Evolutionary conservation across 257 asterid genomes (phyloP), one percentile per base, ranked within the genome.

Genomic region (Petunia secreta): DNA sequence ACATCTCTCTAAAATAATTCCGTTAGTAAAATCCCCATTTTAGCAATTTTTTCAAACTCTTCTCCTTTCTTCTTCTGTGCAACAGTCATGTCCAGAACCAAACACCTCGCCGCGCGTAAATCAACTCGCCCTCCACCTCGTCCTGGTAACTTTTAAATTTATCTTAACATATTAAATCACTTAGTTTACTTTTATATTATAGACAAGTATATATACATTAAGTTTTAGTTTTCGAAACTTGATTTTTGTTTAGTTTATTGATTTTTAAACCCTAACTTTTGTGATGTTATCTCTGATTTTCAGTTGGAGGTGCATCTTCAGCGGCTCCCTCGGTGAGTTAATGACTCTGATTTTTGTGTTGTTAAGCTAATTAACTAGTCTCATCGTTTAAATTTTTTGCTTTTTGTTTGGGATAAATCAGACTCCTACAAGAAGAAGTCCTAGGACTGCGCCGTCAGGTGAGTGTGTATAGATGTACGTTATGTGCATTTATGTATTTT

Each of bases 61-160:
- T n/a, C 46, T 25, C 15, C 14, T 63, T 50, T 79, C 60, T n/a
- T 15, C 71, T 44, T 83, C 64, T 41, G 25, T 4, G 44, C 38
- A 36, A 40, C 25, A 14, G 74, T 57, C 60, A 94, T 94, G 98
- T 97, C 97, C 79, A 91, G 96, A 83, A 48, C 84, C 43, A 92
- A 91, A 79, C 91, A 91, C 41, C 25, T 69, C 7, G 93, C 89
- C 8, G 1, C 9, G 0, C 77, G 71, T n/a, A 83, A 57, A 74
- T 40, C 80, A 52, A 0, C 1, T 71, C 84, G 77, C 55, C 80
- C 84, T 46, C 80, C 38, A 78, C 5, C 66, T 40, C 14, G 8
- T 34, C n/a, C 57, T 25, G 25, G 25, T 25, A 25, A 0, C 25
- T 25, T 25, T 82, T 5, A 25, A 64, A 36, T 64, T 64, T 1